Base-by-base conservation (phyloP, 164 flowering plant species). In the Kalanchoe fedtschenkoi region DNA sequence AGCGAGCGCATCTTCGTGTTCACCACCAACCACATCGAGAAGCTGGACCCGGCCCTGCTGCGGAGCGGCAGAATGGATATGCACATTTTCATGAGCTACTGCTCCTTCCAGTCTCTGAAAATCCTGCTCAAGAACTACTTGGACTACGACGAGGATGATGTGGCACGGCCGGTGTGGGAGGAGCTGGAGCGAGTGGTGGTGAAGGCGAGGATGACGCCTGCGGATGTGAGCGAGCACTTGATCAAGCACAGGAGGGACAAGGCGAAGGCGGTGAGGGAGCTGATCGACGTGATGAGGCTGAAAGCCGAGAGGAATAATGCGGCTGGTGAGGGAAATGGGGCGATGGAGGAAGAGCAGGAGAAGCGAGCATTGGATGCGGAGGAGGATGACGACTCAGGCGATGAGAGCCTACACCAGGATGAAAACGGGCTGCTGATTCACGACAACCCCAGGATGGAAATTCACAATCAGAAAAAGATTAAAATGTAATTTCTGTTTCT, bases 21-120 rank as follows among this genome's bases (percentile, higher is more conserved):
- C 75, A 90, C 97, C 0, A 90, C 97, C n/a, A 90, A 90, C 56
- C 97, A 90, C 58, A 75, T 87, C 34, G 92, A 90, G 71, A 87
- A 83, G 76, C 83, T 90, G 3, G 97, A 90, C 53, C 85, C 92
- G n/a, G 97, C 97, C 39, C 74, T 90, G 80, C 71, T 87, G 29
- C 68, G 97, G 47, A 69, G 88, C 44, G 97, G 97, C 8, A 68
- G 97, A 8, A 90, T 90, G 97, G 97, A 90, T 39, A 83, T 90
- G 95, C 97, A 86, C 60, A 76, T 90, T 2, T 70, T 58, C 73
- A 85, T 90, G 97, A 84, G 85, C 38, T 78, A 70, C 64, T 90
- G 95, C 53, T 67, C 87, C 0, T 81, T 72, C 32, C 68, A 75
- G 9, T 77, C 90, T 16, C 61, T 90, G 78, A 77, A 79, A 78